Evolutionary conservation across 345 rosid genomes (phyloP), one percentile per base, ranked within the genome.

Genomic region (Salix udensis): DNA sequence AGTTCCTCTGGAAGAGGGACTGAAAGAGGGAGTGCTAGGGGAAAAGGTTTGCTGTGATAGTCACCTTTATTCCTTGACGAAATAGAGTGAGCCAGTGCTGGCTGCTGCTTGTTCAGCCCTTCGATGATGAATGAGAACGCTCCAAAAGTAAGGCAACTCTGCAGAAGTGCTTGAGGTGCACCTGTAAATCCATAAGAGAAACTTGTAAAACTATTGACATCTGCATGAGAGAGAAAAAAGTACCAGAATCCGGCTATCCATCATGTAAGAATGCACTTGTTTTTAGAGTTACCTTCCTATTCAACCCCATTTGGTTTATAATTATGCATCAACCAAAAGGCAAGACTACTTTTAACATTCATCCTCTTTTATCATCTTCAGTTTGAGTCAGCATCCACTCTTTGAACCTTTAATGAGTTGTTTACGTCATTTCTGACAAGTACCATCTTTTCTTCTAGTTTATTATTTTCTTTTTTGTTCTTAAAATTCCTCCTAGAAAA

Each of bases 71-170:
- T 85, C 75, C 79, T 79, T 61, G 16, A 24, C n/a, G 86, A 73
- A 73, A 82, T 71, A 16, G 94, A 75, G 79, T 87, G 91, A 74
- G 97, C 98, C 74, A 95, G 70, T 28, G 97, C 97, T 46, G 92
- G 85, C 79, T 89, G 94, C 82, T 88, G 89, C 84, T 87, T 91
- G 91, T 92, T 93, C 58, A 93, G 82, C 76, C 93, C 90, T 75
- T 93, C 98, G 0, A 89, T 73, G 67, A 96, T 82, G 65, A 87
- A 92, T 1, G 99, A 93, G 82, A 92, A 93, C 50, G 94, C 96
- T 73, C 97, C 99, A 74, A 92, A 87, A 26, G 95, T 88, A 36
- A 96, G 77, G 83, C 99, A 96, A 77, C 89, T 92, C 76, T 87
- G 91, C 39, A 94, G 74, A 80, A 94, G 89, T 70, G 90, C 87